Base-by-base conservation (phyloP, 2,329 filamentous ascomycete species). In the Botrytis medusae region DNA sequence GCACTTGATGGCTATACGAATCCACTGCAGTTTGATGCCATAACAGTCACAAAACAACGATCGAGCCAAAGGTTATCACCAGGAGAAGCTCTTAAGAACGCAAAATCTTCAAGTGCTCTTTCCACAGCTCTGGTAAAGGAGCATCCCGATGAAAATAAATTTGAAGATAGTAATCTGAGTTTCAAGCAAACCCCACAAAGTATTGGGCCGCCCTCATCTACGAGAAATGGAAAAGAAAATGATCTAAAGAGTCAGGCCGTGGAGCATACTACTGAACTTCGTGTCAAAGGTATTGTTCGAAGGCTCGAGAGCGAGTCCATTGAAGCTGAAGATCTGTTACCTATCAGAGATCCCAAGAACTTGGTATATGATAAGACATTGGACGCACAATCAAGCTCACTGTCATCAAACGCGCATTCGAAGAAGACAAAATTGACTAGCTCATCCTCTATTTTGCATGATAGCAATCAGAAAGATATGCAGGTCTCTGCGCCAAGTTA, bases 11-110 rank as follows among this genome's bases (percentile, higher is more conserved):
- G 48, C 9, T 16, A 29, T 40, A 34, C n/a, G 8, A 22, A n/a
- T 20, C 42, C 64, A 8, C 34, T 57, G 29, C 48, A 68, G n/a
- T 54, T 69, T 44, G 77, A 76, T 64, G 60, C 44, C 51, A 48
- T 81, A 34, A 48, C 62, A 29, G 75, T 80, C 25, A 77, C 72
- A 69, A 80, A 80, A 37, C 77, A 78, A 42, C 29, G 72, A 51
- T 63, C 46, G 42, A 46, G 72, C 6, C 72, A 54, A 44, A 34
- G 46, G 46, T 16, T n/a, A 20, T 32, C n/a, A n/a, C 18, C 59
- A n/a, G 34, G 65, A 54, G 59, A 71, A 29, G 59, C 18, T 70
- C 61, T 73, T 29, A 61, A n/a, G 16, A 73, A 29, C 20, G 48
- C 72, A 32, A 64, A 54, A 61, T 65, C 68, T 62, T 34, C n/a